A percentile compares a stretch with the other conserved stretches of the same genome.
Evolutionary conservation across 192 early-diverging fungal species (phyloP).

Genomic region (Obelidium mucronatum): DNA sequence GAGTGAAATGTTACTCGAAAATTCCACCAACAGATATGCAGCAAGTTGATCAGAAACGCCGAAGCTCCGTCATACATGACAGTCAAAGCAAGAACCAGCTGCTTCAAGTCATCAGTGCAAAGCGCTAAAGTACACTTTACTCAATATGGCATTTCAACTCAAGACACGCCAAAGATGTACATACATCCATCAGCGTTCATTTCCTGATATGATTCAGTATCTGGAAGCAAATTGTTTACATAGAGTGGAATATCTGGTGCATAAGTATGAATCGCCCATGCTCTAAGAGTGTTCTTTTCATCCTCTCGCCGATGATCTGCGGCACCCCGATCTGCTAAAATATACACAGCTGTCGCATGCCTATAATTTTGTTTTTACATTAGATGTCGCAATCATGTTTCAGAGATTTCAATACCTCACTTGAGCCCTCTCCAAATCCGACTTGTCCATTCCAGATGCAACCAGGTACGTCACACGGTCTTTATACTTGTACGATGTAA

Average conservation of each 20-base stretch:
- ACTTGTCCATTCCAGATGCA: slow-evolving; percentile 42
- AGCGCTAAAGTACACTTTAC: slow-evolving; percentile 33
- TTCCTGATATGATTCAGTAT: slow-evolving; percentile 69
- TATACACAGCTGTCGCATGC: slow-evolving; percentile 43
- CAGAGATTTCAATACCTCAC: slow-evolving; percentile 6
- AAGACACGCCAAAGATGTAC: background rate
- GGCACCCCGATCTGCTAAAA: slow-evolving; percentile 55
- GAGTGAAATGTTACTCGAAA: background rate
- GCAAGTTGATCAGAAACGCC: slow-evolving; percentile 69
- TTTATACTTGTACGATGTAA: slow-evolving; percentile 34
- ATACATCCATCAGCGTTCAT: slow-evolving; percentile 57
- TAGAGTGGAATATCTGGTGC: slow-evolving; percentile 66
- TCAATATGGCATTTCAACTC: background rate
- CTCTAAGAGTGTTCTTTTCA: slow-evolving; percentile 69
- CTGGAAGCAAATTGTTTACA: slow-evolving; percentile 67
- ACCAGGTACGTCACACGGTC: slow-evolving; percentile 48
- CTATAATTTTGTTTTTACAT: slow-evolving; percentile 3
- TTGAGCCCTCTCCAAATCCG: slow-evolving; percentile 50
- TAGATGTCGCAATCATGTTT: background rate
- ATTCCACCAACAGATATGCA: slow-evolving; percentile 56
- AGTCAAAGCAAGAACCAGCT: slow-evolving; percentile 40
- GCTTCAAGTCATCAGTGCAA: slow-evolving; percentile 52
- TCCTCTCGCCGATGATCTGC: slow-evolving; percentile 64
- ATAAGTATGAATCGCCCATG: slow-evolving; percentile 71
- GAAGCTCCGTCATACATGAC: slow-evolving; percentile 53